Evolutionary conservation across 106 monocot species (phyloP).

Genomic region (Dioscorea alata): DNA sequence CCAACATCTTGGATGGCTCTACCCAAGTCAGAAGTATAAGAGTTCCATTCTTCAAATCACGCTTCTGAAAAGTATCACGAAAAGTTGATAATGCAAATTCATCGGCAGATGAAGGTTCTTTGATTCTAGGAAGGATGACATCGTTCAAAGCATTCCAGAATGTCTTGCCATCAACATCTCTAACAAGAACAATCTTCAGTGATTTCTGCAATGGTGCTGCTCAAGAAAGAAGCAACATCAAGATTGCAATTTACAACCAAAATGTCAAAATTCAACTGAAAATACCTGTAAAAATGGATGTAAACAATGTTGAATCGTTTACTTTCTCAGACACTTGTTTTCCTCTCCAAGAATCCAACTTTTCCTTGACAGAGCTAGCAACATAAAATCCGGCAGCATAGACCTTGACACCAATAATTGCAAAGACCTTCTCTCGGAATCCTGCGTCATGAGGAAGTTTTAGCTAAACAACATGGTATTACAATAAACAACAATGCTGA

Average conservation of each 20-base stretch:
- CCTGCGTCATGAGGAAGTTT: slow-evolving; percentile 25
- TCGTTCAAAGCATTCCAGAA: slow-evolving; percentile 86
- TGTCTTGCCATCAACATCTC: slow-evolving; percentile 80
- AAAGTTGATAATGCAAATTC: slow-evolving; percentile 46
- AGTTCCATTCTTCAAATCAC: slow-evolving; percentile 58
- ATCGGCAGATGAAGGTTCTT: slow-evolving; percentile 39
- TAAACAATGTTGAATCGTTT: slow-evolving; percentile 46
- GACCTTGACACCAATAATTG: slow-evolving; percentile 76
- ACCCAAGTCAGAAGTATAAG: slow-evolving; percentile 57
- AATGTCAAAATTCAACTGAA: background rate
- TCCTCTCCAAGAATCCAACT: slow-evolving; percentile 38
- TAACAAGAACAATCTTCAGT: slow-evolving; percentile 52
- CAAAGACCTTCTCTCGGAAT: slow-evolving; percentile 81
- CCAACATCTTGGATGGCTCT: slow-evolving; percentile 67
- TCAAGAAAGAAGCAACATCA: background rate
- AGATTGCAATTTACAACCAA: background rate
- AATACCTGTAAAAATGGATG: slow-evolving; percentile 38
- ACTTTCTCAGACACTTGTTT: slow-evolving; percentile 26
- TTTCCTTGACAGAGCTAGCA: slow-evolving; percentile 17
- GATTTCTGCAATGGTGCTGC: slow-evolving; percentile 58
- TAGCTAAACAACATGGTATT: background rate
- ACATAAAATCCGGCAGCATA: slow-evolving; percentile 78
- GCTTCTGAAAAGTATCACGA: slow-evolving; percentile 47
- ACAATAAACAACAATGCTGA: background rate
- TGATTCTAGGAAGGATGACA: slow-evolving; percentile 59